Evolutionary conservation across 1,284 basidiomycete genomes (phyloP).

Genomic region (Hortiboletus rubellus): DNA sequence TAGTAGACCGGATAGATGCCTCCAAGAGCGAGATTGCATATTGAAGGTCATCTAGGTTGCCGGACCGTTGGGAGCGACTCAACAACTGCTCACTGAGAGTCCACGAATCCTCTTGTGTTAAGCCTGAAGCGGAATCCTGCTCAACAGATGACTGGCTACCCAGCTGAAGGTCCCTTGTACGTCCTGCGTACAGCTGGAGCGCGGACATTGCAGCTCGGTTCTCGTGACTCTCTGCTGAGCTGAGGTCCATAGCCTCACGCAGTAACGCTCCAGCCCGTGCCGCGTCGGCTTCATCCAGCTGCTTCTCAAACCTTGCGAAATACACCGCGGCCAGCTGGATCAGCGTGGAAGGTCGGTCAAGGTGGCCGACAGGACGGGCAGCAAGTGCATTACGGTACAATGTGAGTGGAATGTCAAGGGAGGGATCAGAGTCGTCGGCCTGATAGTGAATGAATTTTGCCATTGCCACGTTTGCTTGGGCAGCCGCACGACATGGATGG

Average conservation of each 20-base stretch:
- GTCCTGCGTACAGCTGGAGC: background rate
- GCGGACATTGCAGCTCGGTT: background rate
- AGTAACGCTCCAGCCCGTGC: background rate
- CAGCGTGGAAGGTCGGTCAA: conserved; percentile 4
- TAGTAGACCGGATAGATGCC: background rate
- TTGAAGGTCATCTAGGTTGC: background rate
- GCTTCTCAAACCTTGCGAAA: background rate
- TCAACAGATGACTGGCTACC: background rate
- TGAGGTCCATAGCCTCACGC: background rate
- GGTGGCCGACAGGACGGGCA: conserved; percentile 1
- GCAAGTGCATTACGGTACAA: conserved; percentile 7
- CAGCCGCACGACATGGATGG: conserved; percentile 11
- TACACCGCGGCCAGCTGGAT: background rate
- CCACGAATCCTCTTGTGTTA: background rate
- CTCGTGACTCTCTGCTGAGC: background rate
- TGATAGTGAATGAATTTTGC: conserved; percentile 1
- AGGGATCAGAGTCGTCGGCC: background rate
- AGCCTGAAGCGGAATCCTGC: background rate
- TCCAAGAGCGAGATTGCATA: background rate
- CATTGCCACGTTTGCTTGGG: conserved; percentile 10
- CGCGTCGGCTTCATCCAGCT: background rate
- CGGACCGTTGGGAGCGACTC: background rate
- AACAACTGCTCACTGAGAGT: background rate
- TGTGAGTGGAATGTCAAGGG: conserved; percentile 1
- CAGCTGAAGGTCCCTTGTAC: background rate